Evolutionary conservation across 768 basidiomycete genomes (phyloP).

Genomic region (Coprinellus micaceus): DNA sequence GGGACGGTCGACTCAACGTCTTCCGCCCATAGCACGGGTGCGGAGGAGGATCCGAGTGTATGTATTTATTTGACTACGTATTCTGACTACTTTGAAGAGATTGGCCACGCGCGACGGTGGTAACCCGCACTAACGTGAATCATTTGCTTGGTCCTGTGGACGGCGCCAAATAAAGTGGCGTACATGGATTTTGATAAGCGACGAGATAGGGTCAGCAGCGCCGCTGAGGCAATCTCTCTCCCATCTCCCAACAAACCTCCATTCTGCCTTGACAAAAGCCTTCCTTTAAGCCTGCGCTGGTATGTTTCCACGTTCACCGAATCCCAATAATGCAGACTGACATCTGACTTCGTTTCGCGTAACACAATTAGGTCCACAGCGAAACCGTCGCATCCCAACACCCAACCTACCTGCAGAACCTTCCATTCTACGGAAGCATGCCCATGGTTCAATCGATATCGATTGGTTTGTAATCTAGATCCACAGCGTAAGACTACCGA

Average conservation of each 20-base stretch:
- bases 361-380: constrained; percentile 7
- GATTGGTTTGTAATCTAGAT: neutral
- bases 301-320: constrained; percentile 10
- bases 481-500: too few relatives aligned
- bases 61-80: constrained; percentile 27
- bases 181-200: constrained; percentile 3
- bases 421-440: neutral
- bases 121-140: neutral
- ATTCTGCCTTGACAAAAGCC: constrained; percentile 6
- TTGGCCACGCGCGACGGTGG: too few relatives aligned
- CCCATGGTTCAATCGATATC: neutral
- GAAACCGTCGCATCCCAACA: neutral
- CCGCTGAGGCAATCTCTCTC: neutral
- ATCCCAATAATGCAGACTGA: constrained; percentile 10
- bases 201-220: neutral
- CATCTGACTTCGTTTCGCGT: constrained; percentile 10
- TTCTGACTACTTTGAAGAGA: neutral
- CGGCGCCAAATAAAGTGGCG: constrained; percentile 1
- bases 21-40: constrained; percentile 47
- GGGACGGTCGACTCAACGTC: constrained; percentile 84
- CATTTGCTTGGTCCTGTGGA: neutral
- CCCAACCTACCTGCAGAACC: neutral
- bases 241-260: too few relatives aligned
- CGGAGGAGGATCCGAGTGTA: constrained; percentile 16
- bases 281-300: neutral